Conservation (phyloP, 352 stramenopile species). For the Phytopythium montanum region DNA sequence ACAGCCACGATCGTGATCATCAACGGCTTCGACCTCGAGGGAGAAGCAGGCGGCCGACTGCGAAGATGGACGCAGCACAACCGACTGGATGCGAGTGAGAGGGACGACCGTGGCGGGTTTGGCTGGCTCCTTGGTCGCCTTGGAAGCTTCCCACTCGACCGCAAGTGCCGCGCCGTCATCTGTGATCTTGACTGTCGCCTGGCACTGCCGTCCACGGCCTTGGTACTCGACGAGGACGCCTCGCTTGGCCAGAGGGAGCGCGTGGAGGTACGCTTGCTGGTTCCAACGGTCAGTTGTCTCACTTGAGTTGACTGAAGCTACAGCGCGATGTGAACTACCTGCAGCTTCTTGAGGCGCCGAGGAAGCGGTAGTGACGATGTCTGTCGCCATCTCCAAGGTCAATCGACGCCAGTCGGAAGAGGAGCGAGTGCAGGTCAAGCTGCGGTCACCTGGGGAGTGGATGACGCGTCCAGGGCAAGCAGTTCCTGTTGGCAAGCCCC, state of each 20-base stretch:
- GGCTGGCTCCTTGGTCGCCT: background rate
- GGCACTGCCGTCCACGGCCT: background rate
- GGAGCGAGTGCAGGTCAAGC: background rate
- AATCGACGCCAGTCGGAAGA: background rate
- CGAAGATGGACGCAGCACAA: background rate
- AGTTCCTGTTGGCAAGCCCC: conserved; percentile 17
- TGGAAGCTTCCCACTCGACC: background rate
- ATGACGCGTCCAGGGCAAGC: conserved; percentile 12
- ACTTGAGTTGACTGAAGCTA: background rate
- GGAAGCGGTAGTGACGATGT: conserved; percentile 15
- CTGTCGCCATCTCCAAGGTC: background rate
- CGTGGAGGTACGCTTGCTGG: background rate
- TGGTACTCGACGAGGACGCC: background rate
- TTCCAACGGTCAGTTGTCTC: background rate
- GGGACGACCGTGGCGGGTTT: background rate
- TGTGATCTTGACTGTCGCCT: background rate
- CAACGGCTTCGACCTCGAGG: background rate
- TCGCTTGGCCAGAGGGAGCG: conserved; percentile 1
- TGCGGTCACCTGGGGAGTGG: conserved; percentile 16
- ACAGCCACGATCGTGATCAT: too few species aligned
- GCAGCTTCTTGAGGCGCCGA: conserved; percentile 23
- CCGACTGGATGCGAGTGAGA: background rate
- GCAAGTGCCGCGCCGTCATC: background rate
- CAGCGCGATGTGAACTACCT: conserved; percentile 10
- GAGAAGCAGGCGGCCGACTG: background rate